These are phyloP conservation scores for Ploettnerulaceae sp. DNA, from an alignment of 2,329 filamentous ascomycete species.

Conservation along the genomic window DNA sequence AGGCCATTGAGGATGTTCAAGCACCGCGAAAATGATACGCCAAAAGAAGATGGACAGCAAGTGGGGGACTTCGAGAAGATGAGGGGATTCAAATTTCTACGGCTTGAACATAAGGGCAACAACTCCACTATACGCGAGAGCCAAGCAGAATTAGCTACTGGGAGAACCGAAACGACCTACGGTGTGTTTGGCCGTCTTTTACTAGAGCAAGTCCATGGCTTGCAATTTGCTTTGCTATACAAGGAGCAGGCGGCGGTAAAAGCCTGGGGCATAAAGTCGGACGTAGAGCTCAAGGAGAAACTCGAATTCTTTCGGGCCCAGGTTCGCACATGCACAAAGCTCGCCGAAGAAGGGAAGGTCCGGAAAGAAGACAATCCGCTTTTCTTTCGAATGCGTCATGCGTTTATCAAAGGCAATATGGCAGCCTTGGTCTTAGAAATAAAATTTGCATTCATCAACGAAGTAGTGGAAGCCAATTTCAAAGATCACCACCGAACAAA, in stretches of 20 bases:
- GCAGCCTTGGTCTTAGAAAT: conserved; percentile 53
- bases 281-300: conserved; percentile 14
- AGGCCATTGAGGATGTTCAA: not conserved
- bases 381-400: conserved; percentile 44
- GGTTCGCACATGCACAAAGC: conserved; percentile 13
- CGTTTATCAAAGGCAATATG: conserved; percentile 51
- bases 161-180: conserved; percentile 14
- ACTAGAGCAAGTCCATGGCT: conserved; percentile 5
- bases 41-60: too few relatives aligned
- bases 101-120: too few relatives aligned
- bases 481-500: conserved; percentile 40
- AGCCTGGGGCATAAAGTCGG: conserved; percentile 19
- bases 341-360: conserved; percentile 14
- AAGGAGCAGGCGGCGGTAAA: not conserved
- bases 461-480: conserved; percentile 54
- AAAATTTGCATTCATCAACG: conserved; percentile 60
- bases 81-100: too few relatives aligned
- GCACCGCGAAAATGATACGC: not conserved
- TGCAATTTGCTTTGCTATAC: conserved; percentile 5
- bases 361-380: conserved; percentile 21
- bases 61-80: too few relatives aligned
- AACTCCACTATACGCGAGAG: too few relatives aligned
- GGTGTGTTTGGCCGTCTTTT: conserved; percentile 19
- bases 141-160: not conserved
- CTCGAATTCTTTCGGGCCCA: conserved; percentile 12